Evolutionary conservation across 805 yeast genomes (phyloP), one percentile per base, ranked within the genome.

Genomic region (Saturnispora besseyi): DNA sequence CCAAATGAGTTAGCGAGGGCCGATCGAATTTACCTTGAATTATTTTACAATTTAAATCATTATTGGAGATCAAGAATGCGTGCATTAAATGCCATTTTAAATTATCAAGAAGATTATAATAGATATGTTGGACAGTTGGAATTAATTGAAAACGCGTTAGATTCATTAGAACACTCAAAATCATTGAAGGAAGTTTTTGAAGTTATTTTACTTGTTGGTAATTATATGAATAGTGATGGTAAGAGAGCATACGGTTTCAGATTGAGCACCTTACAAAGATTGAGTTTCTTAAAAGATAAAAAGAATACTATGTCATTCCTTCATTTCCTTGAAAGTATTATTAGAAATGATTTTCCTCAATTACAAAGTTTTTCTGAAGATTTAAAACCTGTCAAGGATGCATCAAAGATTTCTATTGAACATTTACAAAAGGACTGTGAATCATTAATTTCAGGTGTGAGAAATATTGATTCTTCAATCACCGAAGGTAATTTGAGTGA

Each of bases 191-290:
- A 79, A 49, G 81, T 93, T 13, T 76, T 95, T 60, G 89, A 87
- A 50, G 79, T 93, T 44, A 91, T 93, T 53, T 71, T 90, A 55
- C 82, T 90, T 4, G 93, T 93, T 46, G 99, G 99, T 52, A 93
- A 93, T 64, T 91, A 82, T 64, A 93, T 93, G 99, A 93, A 95
- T 63, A 96, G 89, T 59, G 72, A 80, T n/a, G 74, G 87, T 2
- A 90, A 89, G 59, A 96, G 89, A 63, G 98, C 97, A 1, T 76
- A 78, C 56, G 99, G 99, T 3, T 95, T 95, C 74, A 84, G 85
- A 59, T 71, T 93, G 52, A 83, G 87, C 42, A 87, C 96, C n/a
- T 73, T 93, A 48, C 96, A 89, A 60, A 72, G 98, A 57, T 74
- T 93, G 51, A 87, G 84, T 31, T 89, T 95, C 57, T 82, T 95